phyloP scores from a whole-genome alignment of 139 green algal genomes.

The Zygnema circumcarinatum region DNA sequence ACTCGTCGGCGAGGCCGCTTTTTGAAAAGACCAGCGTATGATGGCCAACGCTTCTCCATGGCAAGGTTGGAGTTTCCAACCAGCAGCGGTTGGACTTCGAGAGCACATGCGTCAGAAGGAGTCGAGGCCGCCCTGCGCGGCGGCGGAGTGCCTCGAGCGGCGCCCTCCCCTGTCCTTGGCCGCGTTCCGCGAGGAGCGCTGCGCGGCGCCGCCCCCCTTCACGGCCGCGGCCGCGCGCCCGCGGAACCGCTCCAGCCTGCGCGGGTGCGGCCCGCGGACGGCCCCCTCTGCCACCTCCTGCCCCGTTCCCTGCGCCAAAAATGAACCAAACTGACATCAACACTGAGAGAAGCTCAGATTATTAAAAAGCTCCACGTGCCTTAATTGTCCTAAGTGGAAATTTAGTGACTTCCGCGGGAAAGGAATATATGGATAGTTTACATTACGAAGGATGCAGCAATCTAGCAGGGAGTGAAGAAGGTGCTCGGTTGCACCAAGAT shows the following conservation, averaged over 20 bases:
- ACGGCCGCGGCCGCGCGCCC: slow-evolving; percentile 31
- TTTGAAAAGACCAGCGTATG: too few relatives aligned
- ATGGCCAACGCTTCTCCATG: too few relatives aligned
- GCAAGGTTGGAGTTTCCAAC: too few relatives aligned
- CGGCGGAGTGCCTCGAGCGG: slow-evolving; percentile 16
- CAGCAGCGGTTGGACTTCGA: too few relatives aligned
- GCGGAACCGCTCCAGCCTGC: slow-evolving; percentile 27
- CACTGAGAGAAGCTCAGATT: slow-evolving; percentile 10
- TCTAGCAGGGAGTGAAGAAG: too few relatives aligned
- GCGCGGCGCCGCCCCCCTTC: slow-evolving; percentile 24
- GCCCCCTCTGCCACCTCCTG: slow-evolving; percentile 8
- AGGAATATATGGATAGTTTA: too few relatives aligned
- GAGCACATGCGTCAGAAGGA: too few relatives aligned
- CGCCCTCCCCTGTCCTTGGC: slow-evolving; percentile 51
- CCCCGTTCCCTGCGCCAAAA: background rate
- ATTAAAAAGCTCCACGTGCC: background rate
- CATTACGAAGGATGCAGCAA: too few relatives aligned
- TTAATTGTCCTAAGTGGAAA: background rate
- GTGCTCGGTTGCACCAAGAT: too few relatives aligned
- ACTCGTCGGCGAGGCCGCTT: too few relatives aligned
- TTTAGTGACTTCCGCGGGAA: background rate
- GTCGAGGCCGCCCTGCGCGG: too few relatives aligned
- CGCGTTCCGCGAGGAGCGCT: background rate
- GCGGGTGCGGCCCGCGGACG: background rate
- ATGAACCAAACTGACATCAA: background rate